phyloP scores from a whole-genome alignment of 2,329 filamentous ascomycete genomes.

The Atkinsonella texensis region DNA sequence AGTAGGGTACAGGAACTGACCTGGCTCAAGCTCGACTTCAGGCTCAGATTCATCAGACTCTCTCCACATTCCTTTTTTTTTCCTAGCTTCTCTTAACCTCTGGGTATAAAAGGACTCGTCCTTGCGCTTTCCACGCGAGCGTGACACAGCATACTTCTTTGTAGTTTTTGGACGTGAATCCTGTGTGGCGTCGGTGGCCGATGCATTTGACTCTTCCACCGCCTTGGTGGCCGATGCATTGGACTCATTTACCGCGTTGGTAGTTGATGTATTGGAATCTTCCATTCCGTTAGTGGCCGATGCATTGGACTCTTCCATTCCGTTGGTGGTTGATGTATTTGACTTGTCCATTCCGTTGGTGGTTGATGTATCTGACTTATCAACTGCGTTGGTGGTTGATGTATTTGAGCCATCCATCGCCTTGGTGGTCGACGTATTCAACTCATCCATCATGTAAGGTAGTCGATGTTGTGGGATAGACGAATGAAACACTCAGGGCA shows the following conservation, averaged over 20 bases:
- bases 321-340: neutral
- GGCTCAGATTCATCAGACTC: conserved; percentile 14
- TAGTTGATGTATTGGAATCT: too few species aligned
- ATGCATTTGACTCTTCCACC: too few species aligned
- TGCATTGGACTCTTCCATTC: too few species aligned
- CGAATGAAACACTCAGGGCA: too few species aligned
- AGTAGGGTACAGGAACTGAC: conserved; percentile 5
- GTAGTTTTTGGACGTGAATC: neutral
- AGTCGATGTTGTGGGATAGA: too few species aligned
- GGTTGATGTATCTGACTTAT: too few species aligned
- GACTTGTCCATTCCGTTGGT: neutral
- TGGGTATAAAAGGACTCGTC: conserved; percentile 9
- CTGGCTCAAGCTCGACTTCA: conserved; percentile 14
- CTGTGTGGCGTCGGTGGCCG: neutral
- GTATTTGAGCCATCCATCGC: too few species aligned
- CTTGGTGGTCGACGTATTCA: neutral
- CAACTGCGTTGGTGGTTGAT: neutral
- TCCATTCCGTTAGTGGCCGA: too few species aligned
- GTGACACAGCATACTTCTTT: conserved; percentile 8
- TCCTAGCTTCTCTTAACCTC: conserved; percentile 10
- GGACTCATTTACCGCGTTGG: too few species aligned
- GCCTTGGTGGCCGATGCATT: too few species aligned
- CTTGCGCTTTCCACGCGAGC: conserved; percentile 10
- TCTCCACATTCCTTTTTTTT: conserved; percentile 10
- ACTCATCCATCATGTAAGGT: too few species aligned